phyloP scores from a whole-genome alignment of 345 rosid genomes.

The Linum tenue region DNA sequence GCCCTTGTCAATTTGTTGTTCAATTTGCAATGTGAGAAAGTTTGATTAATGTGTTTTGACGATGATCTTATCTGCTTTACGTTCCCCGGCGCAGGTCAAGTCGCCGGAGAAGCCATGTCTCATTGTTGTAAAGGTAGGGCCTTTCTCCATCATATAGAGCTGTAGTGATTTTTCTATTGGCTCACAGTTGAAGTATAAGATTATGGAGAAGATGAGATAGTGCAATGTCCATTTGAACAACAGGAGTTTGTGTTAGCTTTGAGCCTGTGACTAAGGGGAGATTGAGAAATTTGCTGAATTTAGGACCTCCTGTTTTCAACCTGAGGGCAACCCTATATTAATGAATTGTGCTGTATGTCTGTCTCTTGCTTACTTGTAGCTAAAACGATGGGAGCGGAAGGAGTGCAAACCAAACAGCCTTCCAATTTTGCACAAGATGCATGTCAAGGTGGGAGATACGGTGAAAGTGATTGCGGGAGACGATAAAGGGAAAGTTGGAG shows the following conservation, averaged over 20 bases:
- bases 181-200: neutral
- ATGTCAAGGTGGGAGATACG: constrained; percentile 80
- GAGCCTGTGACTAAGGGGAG: neutral
- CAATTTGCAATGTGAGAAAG: neutral
- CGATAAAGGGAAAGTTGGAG: constrained; percentile 83
- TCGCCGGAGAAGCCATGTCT: constrained; percentile 48
- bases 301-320: neutral
- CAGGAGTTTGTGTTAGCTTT: neutral
- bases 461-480: constrained; percentile 74
- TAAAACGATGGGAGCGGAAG: constrained; percentile 84
- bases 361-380: constrained; percentile 27
- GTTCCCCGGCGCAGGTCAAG: constrained; percentile 42
- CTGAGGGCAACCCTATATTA: neutral
- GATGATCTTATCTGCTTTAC: constrained; percentile 16
- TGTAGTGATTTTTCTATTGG: neutral
- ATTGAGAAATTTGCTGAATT: too few species aligned
- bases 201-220: too few species aligned
- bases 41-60: constrained; percentile 1
- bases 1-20: neutral
- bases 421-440: constrained; percentile 81
- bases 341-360: neutral
- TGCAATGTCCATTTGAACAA: neutral
- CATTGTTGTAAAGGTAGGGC: constrained; percentile 49
- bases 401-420: constrained; percentile 90
- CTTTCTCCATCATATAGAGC: neutral